Evolutionary conservation across 148 eudicot species (phyloP), one percentile per base, ranked within the genome.

Genomic region (Spergularia bocconei): DNA sequence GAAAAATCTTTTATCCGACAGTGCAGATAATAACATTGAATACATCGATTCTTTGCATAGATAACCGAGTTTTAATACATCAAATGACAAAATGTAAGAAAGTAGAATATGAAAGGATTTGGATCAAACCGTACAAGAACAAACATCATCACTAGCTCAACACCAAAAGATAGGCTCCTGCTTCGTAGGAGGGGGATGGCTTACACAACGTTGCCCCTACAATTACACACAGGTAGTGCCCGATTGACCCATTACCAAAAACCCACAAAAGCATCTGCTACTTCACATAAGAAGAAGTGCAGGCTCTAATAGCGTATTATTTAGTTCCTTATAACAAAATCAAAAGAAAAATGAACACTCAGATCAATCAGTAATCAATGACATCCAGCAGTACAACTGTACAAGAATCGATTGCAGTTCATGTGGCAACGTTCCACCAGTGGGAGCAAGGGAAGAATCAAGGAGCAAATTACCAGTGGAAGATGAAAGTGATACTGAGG

Each of bases 401-500:
- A 55, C 53, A 17, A 48, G 54, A 50, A 19, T 1, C 15, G 11
- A 16, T 13, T 48, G 12, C 19, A 3, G 21, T 16, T 64, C 54
- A 53, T 33, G 29, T 65, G 61, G 25, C 19, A 39, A 38, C 44
- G 33, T 59, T 16, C 25, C 13, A 36, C 70, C 2, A 10, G 25
- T 23, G 20, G 39, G 21, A 4, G n/a, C 53, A 16, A 8, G 41
- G 67, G 7, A 63, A 51, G 10, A 63, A 64, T n/a, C 9, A 58
- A 38, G 14, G 10, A 20, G 13, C 19, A 73, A 53, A 58, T 55
- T 82, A 67, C 83, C 63, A 54, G 65, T 69, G 60, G 84, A 77
- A 68, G 78, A 73, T 71, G 72, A 73, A 55, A 97, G 89, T 72
- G 96, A 88, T 29, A 96, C 91, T 69, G 99, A 96, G 80, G 99